phyloP scores from a whole-genome alignment of 2,329 filamentous ascomycete species.

The Diaporthe helianthi region DNA sequence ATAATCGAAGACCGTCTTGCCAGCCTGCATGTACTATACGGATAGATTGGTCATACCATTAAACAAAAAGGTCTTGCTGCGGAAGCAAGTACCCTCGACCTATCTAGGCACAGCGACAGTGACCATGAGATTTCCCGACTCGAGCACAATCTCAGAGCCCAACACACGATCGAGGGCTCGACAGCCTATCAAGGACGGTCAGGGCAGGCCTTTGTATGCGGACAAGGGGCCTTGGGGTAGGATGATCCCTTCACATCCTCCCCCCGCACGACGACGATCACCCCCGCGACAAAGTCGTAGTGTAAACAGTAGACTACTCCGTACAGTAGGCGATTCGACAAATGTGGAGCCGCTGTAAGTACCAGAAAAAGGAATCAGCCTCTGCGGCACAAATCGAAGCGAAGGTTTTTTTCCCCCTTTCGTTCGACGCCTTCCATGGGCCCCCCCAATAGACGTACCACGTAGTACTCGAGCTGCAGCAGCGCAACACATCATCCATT shows the following conservation, averaged over 20 bases:
- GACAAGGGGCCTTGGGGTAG: neutral
- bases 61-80: neutral
- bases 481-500: neutral
- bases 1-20: neutral
- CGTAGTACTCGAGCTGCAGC: too few relatives aligned
- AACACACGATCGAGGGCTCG: neutral
- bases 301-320: too few relatives aligned
- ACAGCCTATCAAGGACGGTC: neutral
- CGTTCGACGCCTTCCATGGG: conserved; percentile 11
- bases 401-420: conserved; percentile 5
- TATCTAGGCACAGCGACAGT: neutral
- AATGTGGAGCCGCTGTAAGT: neutral
- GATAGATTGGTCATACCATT: neutral
- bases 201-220: neutral
- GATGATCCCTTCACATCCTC: conserved; percentile 9
- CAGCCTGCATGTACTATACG: too few relatives aligned
- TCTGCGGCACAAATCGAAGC: conserved; percentile 6
- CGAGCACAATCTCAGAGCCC: conserved; percentile 2
- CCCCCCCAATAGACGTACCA: neutral
- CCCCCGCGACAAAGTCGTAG: neutral
- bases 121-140: conserved; percentile 15
- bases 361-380: neutral
- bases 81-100: conserved; percentile 15
- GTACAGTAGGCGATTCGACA: conserved; percentile 3
- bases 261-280: neutral